These are phyloP conservation scores for Tolypocladium nubicola DNA, from an alignment of 2,329 filamentous ascomycete genomes.

Conservation along the genomic window DNA sequence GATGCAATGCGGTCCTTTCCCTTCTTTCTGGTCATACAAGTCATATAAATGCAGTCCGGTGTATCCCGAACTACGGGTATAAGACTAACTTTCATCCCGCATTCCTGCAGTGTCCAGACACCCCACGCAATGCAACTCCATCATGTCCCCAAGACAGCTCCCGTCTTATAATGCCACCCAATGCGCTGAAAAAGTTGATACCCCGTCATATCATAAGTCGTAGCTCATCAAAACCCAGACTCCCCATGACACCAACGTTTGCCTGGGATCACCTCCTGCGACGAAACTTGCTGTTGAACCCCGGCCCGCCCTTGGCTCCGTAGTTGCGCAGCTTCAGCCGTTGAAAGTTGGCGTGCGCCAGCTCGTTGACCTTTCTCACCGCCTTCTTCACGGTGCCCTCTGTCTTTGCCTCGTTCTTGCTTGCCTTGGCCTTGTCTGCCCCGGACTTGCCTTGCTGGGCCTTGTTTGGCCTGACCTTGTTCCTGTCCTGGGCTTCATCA, in stretches of 20 bases:
- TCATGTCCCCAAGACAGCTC: background rate
- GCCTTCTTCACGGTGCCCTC: conserved; percentile 39
- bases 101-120: background rate
- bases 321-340: conserved; percentile 51
- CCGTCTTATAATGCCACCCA: background rate
- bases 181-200: background rate
- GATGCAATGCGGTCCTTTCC: too few relatives aligned
- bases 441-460: too few relatives aligned
- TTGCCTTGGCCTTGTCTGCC: conserved; percentile 5
- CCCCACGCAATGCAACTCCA: background rate
- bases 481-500: background rate
- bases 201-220: background rate
- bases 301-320: conserved; percentile 51
- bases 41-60: background rate
- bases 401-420: conserved; percentile 20
- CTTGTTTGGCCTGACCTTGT: background rate
- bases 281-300: conserved; percentile 46
- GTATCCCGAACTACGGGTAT: too few relatives aligned
- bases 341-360: conserved; percentile 58
- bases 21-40: background rate
- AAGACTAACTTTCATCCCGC: background rate
- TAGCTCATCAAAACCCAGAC: background rate
- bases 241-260: background rate
- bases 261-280: conserved; percentile 24
- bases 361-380: conserved; percentile 50